Evolutionary conservation across 2,329 filamentous ascomycete genomes (phyloP), one percentile per base, ranked within the genome.

Genomic region (Arthrocladium fulminans): DNA sequence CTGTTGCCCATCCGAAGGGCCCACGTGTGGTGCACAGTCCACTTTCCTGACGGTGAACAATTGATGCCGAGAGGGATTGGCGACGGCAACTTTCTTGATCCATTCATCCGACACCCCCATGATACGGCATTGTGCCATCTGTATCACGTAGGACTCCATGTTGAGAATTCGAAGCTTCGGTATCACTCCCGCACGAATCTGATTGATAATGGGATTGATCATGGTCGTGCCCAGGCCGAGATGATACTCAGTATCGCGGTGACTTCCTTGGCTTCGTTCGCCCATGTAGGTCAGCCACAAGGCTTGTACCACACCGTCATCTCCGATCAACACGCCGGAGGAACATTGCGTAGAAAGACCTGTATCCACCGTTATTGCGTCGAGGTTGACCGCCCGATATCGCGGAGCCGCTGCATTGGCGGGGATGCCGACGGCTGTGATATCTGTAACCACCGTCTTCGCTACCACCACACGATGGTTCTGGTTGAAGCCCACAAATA

Each of bases 1-100:
- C 13, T 82, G 78, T n/a, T 73, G 62, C 17, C 56, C 55, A 12
- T 65, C 61, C 6, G 60, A 59, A 65, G 66, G 62, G 24, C 55
- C 53, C 10, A 61, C 63, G 3, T 68, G 62, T 1, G 71, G 76
- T 19, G 78, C 78, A 39, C 80, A 81, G 58, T 84, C 73, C 52
- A 94, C 83, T 70, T 98, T 98, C 60, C 88, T 84, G 24, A 98
- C 88, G 86, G 98, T 96, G 73, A 98, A 98, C 30, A 98, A 79
- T 68, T 98, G 92, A 63, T 98, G 92, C 50, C 88, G 86, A 44
- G 92, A 83, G 32, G 87, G 85, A 65, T 98, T 96, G 53, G 88
- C 87, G 56, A 82, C 74, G 46, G 92, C 83, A 2, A 96, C 90
- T 66, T 88, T 85, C 58, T 86, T 77, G 59, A 98, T 95, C 92